Conservation (phyloP, 805 yeast species). For the Monosporozyma aerobia region DNA sequence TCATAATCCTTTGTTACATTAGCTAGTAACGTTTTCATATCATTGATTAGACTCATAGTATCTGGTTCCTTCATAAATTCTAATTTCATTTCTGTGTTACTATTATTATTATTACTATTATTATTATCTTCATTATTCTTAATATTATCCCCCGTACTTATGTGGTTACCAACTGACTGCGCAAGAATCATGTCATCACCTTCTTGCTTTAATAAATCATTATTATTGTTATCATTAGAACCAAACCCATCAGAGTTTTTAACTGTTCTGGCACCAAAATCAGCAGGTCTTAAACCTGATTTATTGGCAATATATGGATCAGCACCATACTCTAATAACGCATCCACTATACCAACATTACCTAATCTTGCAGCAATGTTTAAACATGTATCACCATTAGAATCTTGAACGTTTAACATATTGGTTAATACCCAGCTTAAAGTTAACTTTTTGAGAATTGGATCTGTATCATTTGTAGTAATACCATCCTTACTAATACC, state of each 20-base stretch:
- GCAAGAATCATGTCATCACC: neutral
- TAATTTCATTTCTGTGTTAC: neutral
- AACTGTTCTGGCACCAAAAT: slow-evolving; percentile 52
- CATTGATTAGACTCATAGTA: slow-evolving; percentile 30
- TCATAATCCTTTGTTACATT: slow-evolving; percentile 52
- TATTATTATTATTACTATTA: neutral
- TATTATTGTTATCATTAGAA: neutral
- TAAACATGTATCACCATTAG: slow-evolving; percentile 89
- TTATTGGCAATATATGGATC: slow-evolving; percentile 70
- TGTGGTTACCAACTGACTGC: neutral
- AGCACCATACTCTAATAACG: slow-evolving; percentile 80
- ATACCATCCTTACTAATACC: neutral
- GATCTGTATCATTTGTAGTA: slow-evolving; percentile 30
- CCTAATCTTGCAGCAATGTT: slow-evolving; percentile 89
- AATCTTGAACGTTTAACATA: slow-evolving; percentile 80
- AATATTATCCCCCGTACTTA: neutral
- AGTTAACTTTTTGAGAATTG: slow-evolving; percentile 36
- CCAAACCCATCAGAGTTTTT: slow-evolving; percentile 9
- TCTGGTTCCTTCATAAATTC: slow-evolving; percentile 13
- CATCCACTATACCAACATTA: slow-evolving; percentile 68
- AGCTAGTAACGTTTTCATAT: slow-evolving; percentile 42
- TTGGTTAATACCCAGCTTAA: slow-evolving; percentile 53
- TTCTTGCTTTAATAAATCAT: neutral
- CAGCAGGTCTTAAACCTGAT: slow-evolving; percentile 77
- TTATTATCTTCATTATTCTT: neutral